A percentile compares a stretch with the other conserved stretches of the same genome.
These are phyloP conservation scores for Flaveria bidentis DNA, from an alignment of 129 eudicot species.

Conservation along the genomic window DNA sequence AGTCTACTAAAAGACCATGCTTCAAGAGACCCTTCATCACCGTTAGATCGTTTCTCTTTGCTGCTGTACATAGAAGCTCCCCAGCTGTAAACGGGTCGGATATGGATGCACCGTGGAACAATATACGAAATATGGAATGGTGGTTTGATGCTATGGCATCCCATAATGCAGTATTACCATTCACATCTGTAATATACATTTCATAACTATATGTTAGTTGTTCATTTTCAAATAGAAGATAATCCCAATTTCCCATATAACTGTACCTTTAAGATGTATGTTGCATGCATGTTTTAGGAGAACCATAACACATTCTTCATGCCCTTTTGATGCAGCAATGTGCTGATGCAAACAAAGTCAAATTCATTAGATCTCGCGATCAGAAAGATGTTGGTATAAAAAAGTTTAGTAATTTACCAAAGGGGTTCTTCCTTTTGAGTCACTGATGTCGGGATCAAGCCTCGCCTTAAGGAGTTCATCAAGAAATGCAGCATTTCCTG, in stretches of 20 bases:
- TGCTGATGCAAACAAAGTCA: conserved; percentile 50
- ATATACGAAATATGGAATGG: conserved; percentile 65
- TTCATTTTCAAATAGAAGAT: background rate
- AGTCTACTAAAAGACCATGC: conserved; percentile 73
- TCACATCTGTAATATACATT: conserved; percentile 44
- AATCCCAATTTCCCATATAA: background rate
- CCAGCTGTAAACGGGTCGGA: conserved; percentile 81
- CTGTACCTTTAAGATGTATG: conserved; percentile 70
- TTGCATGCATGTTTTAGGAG: conserved; percentile 87
- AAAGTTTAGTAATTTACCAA: conserved; percentile 53
- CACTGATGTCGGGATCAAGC: conserved; percentile 78
- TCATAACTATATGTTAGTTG: conserved; percentile 11
- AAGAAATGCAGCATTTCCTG: conserved; percentile 89
- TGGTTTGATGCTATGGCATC: conserved; percentile 77
- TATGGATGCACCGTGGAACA: conserved; percentile 82
- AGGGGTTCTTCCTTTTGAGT: conserved; percentile 84
- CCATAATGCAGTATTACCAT: conserved; percentile 91
- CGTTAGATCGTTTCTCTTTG: conserved; percentile 58
- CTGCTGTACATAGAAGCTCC: conserved; percentile 71
- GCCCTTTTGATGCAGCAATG: conserved; percentile 86
- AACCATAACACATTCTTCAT: conserved; percentile 88
- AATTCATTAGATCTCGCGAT: background rate
- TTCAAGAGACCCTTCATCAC: conserved; percentile 69
- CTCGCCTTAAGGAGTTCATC: conserved; percentile 86
- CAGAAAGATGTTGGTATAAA: background rate